These are phyloP conservation scores for Cladosporium velox DNA, from an alignment of 2,329 filamentous ascomycete genomes.

Conservation along the genomic window DNA sequence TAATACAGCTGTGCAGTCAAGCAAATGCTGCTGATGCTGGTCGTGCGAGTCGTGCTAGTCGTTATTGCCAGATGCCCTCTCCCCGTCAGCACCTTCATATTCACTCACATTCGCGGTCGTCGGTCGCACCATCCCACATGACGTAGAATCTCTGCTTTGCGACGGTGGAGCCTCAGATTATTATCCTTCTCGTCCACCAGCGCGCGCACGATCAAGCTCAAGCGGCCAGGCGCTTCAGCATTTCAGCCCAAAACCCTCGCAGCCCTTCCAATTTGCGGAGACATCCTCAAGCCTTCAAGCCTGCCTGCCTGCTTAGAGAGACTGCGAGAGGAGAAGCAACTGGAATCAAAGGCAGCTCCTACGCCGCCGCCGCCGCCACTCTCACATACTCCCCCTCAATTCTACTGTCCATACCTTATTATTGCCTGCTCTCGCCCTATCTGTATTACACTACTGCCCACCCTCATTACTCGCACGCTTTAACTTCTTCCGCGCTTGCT, in stretches of 20 bases:
- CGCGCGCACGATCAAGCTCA: neutral
- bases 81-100: neutral
- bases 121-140: conserved; percentile 1
- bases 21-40: neutral
- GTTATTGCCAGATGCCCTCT: neutral
- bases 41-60: neutral
- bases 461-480: neutral
- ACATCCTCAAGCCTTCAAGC: neutral
- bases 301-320: conserved; percentile 1
- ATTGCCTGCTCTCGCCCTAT: neutral
- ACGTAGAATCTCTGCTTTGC: neutral
- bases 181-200: neutral
- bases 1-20: neutral
- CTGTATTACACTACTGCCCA: neutral
- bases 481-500: neutral
- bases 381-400: neutral
- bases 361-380: neutral
- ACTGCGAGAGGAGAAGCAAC: conserved; percentile 10
- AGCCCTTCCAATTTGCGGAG: conserved; percentile 5
- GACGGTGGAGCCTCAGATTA: neutral
- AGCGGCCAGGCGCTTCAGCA: conserved; percentile 1
- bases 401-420: neutral
- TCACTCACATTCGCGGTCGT: neutral
- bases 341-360: conserved; percentile 7
- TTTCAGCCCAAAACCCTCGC: conserved; percentile 1